Evolutionary conservation across 345 rosid species (phyloP).

Genomic region (Mercurialis annua): DNA sequence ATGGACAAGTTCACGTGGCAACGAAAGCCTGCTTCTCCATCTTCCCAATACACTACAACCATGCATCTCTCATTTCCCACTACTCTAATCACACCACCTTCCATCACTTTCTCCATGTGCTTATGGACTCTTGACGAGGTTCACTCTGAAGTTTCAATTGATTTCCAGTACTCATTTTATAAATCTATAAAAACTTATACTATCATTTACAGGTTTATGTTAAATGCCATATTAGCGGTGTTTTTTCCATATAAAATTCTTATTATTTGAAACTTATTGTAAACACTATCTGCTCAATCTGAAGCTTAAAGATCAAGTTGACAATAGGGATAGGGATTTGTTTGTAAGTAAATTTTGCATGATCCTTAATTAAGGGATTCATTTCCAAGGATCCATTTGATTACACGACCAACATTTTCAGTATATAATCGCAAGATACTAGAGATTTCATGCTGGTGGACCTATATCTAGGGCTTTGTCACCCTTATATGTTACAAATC

Average conservation of each 20-base stretch:
- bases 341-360: background rate
- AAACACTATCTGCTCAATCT: too few species aligned
- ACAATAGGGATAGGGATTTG: conserved; percentile 4
- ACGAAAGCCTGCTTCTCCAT: background rate
- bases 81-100: too few species aligned
- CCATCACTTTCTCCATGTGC: too few species aligned
- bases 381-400: background rate
- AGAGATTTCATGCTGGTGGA: background rate
- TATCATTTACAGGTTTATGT: too few species aligned
- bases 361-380: conserved; percentile 6
- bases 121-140: too few species aligned
- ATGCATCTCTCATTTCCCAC: background rate
- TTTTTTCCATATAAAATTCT: too few species aligned
- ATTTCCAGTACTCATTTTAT: too few species aligned
- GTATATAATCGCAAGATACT: background rate
- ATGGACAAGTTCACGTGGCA: conserved; percentile 36
- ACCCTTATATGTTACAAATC: conserved; percentile 16
- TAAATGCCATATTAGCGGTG: too few species aligned
- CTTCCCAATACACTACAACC: too few species aligned
- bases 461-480: background rate
- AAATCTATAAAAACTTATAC: too few species aligned
- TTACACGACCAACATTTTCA: background rate
- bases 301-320: background rate
- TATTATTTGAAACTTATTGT: too few species aligned
- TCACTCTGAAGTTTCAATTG: too few species aligned